Evolutionary conservation across 306 rosid species (phyloP), one percentile per base, ranked within the genome.

Genomic region (Sicyos baderoa): DNA sequence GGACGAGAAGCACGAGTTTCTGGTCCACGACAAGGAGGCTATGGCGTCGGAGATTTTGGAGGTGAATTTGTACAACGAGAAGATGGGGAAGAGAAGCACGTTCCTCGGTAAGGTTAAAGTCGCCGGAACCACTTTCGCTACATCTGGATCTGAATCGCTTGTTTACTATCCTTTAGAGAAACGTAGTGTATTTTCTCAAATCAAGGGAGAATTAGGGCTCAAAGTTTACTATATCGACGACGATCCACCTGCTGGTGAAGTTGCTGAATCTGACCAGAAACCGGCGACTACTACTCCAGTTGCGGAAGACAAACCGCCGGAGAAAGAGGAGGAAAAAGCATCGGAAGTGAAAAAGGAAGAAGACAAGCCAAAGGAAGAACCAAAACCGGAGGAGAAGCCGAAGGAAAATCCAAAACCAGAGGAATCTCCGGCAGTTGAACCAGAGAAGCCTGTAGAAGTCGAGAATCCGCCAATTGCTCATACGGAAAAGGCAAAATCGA

Each of bases 121-220:
- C 53, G 74, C 91, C 0, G 95, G 92, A 48, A 74, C 70, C 45
- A 79, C 78, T 13, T 82, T 92, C 35, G 80, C 23, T 0, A 84
- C 80, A 65, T 59, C 82, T 0, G 86, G 87, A 16, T 56, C 83
- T 0, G 91, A 86, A 71, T 27, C 77, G 16, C 54, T 83, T 6
- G 85, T 83, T 18, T 89, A 86, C 68, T 89, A 83, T 77, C 96
- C 96, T 15, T 74, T 89, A 18, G 98, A 92, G 85, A 92, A 92
- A 61, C 78, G 96, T 52, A 92, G 95, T 61, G 96, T 89, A 8
- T 89, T 93, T 64, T 89, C 96, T 21, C 96, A 89, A 81, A 84
- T 92, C 73, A 92, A 81, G 68, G 98, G 96, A 9, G 96, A 92
- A 72, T 25, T 92, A 9, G 95, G 95, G 0, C 71, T 92, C 23